Evolutionary conservation across 352 stramenopile genomes (phyloP), one percentile per base, ranked within the genome.

Genomic region (Pythium angustatum): DNA sequence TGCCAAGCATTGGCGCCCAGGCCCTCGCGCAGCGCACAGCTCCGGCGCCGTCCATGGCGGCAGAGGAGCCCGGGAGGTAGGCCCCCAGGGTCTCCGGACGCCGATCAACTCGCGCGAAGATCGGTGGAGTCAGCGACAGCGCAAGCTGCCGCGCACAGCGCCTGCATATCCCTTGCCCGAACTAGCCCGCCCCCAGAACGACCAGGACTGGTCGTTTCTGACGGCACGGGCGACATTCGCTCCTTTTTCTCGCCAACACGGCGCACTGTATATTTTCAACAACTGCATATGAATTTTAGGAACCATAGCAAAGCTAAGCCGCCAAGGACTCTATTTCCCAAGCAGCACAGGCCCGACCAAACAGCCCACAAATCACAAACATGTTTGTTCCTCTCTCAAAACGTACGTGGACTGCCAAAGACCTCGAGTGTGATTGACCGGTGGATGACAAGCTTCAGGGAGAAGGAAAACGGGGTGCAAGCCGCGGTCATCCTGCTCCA

Each of bases 341-440:
- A 7, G 7, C 33, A 14, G 8, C 33, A 38, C 8, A 38, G n/a
- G n/a, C n/a, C n/a, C n/a, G n/a, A n/a, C n/a, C n/a, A n/a, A n/a
- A n/a, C 14, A n/a, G n/a, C n/a, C n/a, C n/a, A n/a, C n/a, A n/a
- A n/a, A n/a, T n/a, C n/a, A n/a, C n/a, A n/a, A n/a, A n/a, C n/a
- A n/a, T n/a, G n/a, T n/a, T n/a, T n/a, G 14, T 14, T 38, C 33
- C 33, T 38, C 8, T 28, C 50, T 17, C 50, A 57, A 28, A 57
- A 57, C 30, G 50, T 57, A 30, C 50, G 28, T n/a, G 50, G 50
- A 2, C 31, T 57, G 8, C 30, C 28, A 3, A 57, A 57, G n/a
- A 15, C 5, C 30, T 4, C 3, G 3, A n/a, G 30, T 9, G 15
- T 3, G 50, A 7, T 27, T 10, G 50, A 43, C 5, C 28, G 17